A percentile compares a stretch with the other conserved stretches of the same genome.
Evolutionary conservation across 2,329 filamentous ascomycete genomes (phyloP).

Genomic region (Fusarium newnesense): DNA sequence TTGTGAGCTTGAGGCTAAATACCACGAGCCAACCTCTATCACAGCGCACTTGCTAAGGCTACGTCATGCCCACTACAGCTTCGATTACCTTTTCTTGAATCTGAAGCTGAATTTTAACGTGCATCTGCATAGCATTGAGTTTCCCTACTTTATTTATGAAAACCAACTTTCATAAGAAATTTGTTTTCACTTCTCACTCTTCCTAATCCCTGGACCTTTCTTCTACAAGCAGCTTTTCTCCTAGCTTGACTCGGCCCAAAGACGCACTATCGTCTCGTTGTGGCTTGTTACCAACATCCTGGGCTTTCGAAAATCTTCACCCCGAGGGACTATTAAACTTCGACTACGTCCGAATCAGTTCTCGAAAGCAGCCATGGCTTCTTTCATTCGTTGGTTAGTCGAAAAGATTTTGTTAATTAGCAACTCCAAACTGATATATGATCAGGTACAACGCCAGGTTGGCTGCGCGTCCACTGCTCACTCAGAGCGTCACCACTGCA

Average conservation of each 20-base stretch:
- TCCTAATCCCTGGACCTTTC: constrained; percentile 5
- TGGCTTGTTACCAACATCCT: constrained; percentile 31
- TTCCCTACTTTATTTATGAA: neutral
- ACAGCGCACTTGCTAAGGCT: constrained; percentile 23
- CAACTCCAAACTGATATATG: constrained; percentile 24
- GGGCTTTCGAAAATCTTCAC: constrained; percentile 11
- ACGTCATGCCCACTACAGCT: constrained; percentile 31
- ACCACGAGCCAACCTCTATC: constrained; percentile 27
- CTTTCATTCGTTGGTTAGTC: constrained; percentile 48
- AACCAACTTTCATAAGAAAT: neutral
- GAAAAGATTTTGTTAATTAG: neutral
- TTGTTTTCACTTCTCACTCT: neutral
- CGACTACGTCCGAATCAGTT: neutral
- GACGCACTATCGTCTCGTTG: constrained; percentile 20
- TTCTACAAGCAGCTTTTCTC: neutral
- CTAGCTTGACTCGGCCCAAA: constrained; percentile 11
- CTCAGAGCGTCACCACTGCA: constrained; percentile 89
- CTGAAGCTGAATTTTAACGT: constrained; percentile 12
- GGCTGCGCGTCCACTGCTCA: constrained; percentile 84
- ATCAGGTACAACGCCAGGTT: constrained; percentile 87
- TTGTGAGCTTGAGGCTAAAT: constrained; percentile 10
- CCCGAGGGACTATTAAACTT: constrained; percentile 28
- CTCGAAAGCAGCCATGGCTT: constrained; percentile 35
- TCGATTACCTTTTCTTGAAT: neutral
- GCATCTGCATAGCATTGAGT: neutral